Evolutionary conservation across 441 rosid genomes (phyloP).

Genomic region (Adansonia grandidieri): DNA sequence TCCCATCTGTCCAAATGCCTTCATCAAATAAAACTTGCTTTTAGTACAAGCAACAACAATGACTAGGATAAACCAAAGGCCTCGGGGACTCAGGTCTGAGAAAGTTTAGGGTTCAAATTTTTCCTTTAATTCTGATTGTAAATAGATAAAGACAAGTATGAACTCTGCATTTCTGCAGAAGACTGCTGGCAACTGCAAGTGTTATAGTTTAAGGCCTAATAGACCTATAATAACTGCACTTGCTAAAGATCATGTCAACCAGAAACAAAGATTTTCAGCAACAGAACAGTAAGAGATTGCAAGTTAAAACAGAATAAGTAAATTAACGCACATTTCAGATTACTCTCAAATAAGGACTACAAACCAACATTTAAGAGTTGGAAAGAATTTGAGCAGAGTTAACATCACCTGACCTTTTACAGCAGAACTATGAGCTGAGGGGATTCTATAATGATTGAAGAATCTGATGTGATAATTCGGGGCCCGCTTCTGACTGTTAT

Average conservation of each 20-base stretch:
- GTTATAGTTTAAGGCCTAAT: not conserved
- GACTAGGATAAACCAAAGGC: slow-evolving; percentile 13
- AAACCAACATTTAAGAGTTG: slow-evolving; percentile 18
- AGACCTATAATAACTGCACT: not conserved
- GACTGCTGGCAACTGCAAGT: slow-evolving; percentile 12
- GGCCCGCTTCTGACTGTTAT: slow-evolving; percentile 37
- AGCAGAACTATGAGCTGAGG: slow-evolving; percentile 88
- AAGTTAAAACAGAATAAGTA: not conserved
- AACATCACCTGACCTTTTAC: slow-evolving; percentile 65
- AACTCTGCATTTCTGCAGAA: not conserved
- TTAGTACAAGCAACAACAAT: slow-evolving; percentile 26
- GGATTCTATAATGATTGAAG: slow-evolving; percentile 47
- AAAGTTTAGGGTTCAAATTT: not conserved
- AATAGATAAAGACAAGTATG: not conserved
- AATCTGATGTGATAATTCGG: slow-evolving; percentile 47
- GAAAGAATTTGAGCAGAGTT: slow-evolving; percentile 2
- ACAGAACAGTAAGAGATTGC: not conserved
- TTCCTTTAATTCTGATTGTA: not conserved
- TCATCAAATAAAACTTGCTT: slow-evolving; percentile 33
- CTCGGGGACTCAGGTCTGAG: not conserved
- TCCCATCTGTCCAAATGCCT: slow-evolving; percentile 94
- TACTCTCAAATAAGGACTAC: not conserved
- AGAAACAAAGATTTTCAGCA: slow-evolving; percentile 7
- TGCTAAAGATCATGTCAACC: not conserved
- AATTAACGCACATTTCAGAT: not conserved